A percentile compares a stretch with the other conserved stretches of the same genome.
Evolutionary conservation across 2,329 filamentous ascomycete genomes (phyloP).

Genomic region (Bipolaris victoriae): DNA sequence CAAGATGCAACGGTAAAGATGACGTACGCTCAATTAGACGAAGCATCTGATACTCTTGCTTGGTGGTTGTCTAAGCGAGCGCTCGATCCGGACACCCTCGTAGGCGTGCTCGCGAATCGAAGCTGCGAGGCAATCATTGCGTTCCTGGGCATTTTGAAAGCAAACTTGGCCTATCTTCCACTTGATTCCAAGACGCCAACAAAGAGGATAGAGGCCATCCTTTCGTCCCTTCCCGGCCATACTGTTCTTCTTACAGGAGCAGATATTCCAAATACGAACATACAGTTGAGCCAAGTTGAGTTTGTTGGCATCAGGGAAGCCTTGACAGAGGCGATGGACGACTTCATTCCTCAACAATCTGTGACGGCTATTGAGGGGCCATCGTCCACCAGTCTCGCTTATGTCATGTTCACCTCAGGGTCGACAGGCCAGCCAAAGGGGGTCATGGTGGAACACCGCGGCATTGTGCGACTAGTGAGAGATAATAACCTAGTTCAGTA

Average conservation of each 20-base stretch:
- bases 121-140: conserved; percentile 34
- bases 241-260: conserved; percentile 44
- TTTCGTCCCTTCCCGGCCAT: conserved; percentile 55
- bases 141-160: conserved; percentile 51
- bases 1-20: conserved; percentile 10
- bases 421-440: conserved; percentile 58
- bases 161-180: conserved; percentile 49
- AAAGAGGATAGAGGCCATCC: conserved; percentile 31
- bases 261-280: neutral
- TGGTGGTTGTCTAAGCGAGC: neutral
- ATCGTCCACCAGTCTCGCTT: conserved; percentile 54
- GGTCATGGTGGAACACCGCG: conserved; percentile 65
- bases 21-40: conserved; percentile 17
- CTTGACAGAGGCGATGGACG: conserved; percentile 45
- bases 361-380: conserved; percentile 28
- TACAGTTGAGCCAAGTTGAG: neutral
- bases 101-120: conserved; percentile 28
- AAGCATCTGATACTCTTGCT: conserved; percentile 9
- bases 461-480: conserved; percentile 48
- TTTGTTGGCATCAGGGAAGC: neutral
- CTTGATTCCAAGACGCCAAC: conserved; percentile 44
- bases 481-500: conserved; percentile 26
- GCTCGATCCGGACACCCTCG: conserved; percentile 8
- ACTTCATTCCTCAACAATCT: conserved; percentile 22
- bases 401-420: conserved; percentile 62